Base-by-base conservation (phyloP, 257 asterid genomes). In the Coffea eugenioides region DNA sequence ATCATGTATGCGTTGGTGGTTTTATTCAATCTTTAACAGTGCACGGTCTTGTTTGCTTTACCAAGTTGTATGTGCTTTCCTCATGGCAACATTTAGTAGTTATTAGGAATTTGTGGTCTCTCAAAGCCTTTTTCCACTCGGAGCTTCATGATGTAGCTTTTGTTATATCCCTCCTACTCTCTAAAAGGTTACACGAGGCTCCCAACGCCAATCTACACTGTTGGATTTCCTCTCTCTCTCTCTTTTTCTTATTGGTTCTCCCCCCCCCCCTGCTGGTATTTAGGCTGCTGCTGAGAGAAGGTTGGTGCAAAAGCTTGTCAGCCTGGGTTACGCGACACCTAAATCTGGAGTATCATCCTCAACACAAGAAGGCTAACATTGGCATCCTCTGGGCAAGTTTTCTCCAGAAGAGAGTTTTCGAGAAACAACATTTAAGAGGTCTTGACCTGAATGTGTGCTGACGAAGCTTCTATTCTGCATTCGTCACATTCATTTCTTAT, bases 211-310 rank as follows among this genome's bases (percentile, higher is more conserved):
- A 56, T 54, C 41, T 51, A 41, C 62, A 56, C 34, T 59, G 23
- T 43, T 75, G 2, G n/a, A 54, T 66, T 65, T 16, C 31, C 51
- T 34, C 8, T 65, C 10, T 10, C 34, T 20, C 23, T 67, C 34
- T 27, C 34, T 31, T 64, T 39, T 46, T 67, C 15, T 77, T 48
- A 10, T 8, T 34, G 72, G 71, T 43, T 73, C 62, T 51, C 15
- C 23, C 16, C 23, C n/a, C 71, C 77, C 59, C 43, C 3, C 43
- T 25, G 79, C 31, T 72, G 75, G 54, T 80, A 65, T 79, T 77
- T 92, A 95, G 99, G 97, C 89, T 66, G 91, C 80, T 68, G 99
- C 98, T 76, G 99, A 93, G 93, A 90, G 83, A 85, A 88, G 69
- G 80, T 85, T 95, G 89, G 85, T 91, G 82, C 92, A 90, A 67